phyloP scores from a whole-genome alignment of 1,284 basidiomycete species.

The Lignosus rhinocerotis region DNA sequence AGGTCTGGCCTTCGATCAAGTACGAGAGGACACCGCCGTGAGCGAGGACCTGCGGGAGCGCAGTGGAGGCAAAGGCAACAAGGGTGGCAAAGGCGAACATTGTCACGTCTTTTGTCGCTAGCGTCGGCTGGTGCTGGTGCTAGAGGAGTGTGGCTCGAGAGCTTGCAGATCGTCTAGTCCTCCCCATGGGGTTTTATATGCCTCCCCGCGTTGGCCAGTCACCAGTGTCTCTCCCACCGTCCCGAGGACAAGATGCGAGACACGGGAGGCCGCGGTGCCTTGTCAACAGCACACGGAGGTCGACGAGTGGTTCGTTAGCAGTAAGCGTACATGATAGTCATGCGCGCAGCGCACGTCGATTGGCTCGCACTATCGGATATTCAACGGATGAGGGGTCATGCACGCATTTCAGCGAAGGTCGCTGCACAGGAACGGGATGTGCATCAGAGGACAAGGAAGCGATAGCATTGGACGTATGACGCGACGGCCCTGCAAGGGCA shows the following conservation, averaged over 20 bases:
- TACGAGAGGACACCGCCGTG: conserved; percentile 60
- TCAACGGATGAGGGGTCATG: conserved; percentile 22
- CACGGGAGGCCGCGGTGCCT: conserved; percentile 3
- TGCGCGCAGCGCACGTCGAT: conserved; percentile 1
- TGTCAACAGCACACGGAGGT: neutral
- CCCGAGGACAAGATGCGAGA: neutral
- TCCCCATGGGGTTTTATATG: conserved; percentile 13
- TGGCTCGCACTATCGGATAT: conserved; percentile 14
- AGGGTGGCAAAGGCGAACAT: conserved; percentile 33
- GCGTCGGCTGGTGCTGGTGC: neutral
- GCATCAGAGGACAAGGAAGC: neutral
- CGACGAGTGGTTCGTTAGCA: neutral
- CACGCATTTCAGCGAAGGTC: conserved; percentile 13
- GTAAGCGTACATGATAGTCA: neutral
- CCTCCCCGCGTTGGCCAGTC: neutral
- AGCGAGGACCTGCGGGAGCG: conserved; percentile 34
- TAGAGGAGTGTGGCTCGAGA: conserved; percentile 6
- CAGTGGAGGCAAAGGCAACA: conserved; percentile 28
- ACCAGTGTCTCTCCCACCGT: neutral
- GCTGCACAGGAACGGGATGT: conserved; percentile 12
- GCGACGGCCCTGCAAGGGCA: neutral
- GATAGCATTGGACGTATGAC: conserved; percentile 7
- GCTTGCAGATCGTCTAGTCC: conserved; percentile 10
- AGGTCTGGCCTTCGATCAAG: conserved; percentile 46
- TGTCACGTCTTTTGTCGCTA: conserved; percentile 1